Percentiles rank a stretch among this genome's conserved stretches.
Evolutionary conservation across 495 filamentous ascomycete genomes (phyloP).

Genomic region (Lasiosphaeria ovina): DNA sequence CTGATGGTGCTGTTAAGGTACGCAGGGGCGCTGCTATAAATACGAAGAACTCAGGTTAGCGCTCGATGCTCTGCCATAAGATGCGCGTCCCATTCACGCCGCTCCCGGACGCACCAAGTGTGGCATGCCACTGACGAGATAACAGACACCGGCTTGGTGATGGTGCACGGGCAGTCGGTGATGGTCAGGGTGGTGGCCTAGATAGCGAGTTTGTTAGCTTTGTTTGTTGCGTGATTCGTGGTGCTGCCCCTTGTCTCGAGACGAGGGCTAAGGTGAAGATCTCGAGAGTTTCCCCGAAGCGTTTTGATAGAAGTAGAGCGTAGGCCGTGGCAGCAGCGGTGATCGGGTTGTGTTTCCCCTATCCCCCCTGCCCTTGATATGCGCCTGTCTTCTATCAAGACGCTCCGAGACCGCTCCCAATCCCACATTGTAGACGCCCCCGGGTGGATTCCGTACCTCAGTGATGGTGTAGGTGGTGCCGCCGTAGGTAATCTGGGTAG

Average conservation of each 20-base stretch:
- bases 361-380: no score
- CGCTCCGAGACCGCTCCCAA: no score
- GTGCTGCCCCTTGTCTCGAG: no score
- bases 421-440: not conserved
- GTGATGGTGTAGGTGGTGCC: slow-evolving; percentile 77
- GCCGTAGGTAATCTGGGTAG: slow-evolving; percentile 69
- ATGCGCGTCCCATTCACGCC: not conserved
- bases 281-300: no score
- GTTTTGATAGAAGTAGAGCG: no score
- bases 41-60: not conserved
- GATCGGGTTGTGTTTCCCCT: no score
- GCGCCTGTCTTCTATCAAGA: no score
- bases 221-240: no score
- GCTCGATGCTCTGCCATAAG: not conserved
- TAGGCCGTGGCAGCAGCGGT: no score
- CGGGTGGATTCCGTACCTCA: slow-evolving; percentile 42
- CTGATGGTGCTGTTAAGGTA: slow-evolving; percentile 35
- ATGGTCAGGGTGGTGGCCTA: slow-evolving; percentile 77
- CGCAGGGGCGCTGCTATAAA: slow-evolving; percentile 8
- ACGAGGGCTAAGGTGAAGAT: no score
- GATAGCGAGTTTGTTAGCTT: slow-evolving; percentile 8
- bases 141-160: slow-evolving; percentile 66
- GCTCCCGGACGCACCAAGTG: slow-evolving; percentile 56
- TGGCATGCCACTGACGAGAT: slow-evolving; percentile 63
- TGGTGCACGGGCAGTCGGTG: slow-evolving; percentile 74